phyloP scores from a whole-genome alignment of 495 filamentous ascomycete genomes.

The Podospora pseudoanserina region DNA sequence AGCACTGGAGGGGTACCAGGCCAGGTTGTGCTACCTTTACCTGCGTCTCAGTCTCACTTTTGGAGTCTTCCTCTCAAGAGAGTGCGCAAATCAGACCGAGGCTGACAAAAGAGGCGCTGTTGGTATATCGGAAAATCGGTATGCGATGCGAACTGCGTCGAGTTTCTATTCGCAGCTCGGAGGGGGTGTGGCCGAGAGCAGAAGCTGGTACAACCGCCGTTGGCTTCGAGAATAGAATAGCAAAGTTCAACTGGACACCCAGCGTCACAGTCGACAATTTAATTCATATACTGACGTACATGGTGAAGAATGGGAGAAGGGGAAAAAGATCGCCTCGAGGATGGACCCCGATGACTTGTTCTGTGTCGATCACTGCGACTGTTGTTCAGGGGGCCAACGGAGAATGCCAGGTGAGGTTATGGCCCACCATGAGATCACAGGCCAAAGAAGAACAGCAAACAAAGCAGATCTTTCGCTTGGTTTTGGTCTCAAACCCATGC shows the following conservation, averaged over 20 bases:
- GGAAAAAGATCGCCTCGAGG: not conserved
- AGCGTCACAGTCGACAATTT: not conserved
- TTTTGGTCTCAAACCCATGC: slow-evolving; percentile 12
- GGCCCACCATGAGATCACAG: not conserved
- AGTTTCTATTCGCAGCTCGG: not conserved
- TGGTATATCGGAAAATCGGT: not conserved
- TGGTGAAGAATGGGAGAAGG: slow-evolving; percentile 3
- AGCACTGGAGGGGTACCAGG: slow-evolving; percentile 6
- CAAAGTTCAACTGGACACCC: not conserved
- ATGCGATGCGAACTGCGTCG: not conserved
- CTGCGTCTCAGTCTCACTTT: not conserved
- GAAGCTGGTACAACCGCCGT: not conserved
- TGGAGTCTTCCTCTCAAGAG: not conserved
- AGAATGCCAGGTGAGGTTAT: not conserved
- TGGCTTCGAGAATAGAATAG: not conserved
- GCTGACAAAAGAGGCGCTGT: slow-evolving; percentile 7
- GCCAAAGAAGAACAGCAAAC: not conserved
- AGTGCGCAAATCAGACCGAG: not conserved
- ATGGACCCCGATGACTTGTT: not conserved
- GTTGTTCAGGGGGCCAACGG: not conserved
- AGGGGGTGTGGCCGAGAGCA: not conserved
- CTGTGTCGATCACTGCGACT: slow-evolving; percentile 4
- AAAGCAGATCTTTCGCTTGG: not conserved
- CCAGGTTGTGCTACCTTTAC: slow-evolving; percentile 1
- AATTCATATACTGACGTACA: not conserved